phyloP scores from a whole-genome alignment of 2,329 filamentous ascomycete genomes.

The Arthrobotrys sphaeroides region DNA sequence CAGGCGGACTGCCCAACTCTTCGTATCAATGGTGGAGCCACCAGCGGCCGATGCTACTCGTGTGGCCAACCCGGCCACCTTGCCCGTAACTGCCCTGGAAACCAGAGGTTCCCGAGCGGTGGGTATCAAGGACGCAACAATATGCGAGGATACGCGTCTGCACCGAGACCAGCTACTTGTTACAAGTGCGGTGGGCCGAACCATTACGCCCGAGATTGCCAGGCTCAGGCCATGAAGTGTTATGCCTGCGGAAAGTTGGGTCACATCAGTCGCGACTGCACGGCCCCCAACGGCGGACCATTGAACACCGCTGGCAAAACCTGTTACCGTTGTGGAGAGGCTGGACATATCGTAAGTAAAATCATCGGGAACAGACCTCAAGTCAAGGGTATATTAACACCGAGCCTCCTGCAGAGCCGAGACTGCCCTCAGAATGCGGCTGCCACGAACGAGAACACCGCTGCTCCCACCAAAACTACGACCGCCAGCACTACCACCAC shows the following conservation, averaged over 20 bases:
- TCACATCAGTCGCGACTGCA: conserved; percentile 77
- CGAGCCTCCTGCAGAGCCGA: conserved; percentile 62
- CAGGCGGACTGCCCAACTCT: conserved; percentile 98
- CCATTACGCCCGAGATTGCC: conserved; percentile 97
- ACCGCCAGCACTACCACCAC: conserved; percentile 62
- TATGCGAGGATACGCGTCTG: conserved; percentile 78
- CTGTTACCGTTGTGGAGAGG: conserved; percentile 96
- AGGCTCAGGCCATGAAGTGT: conserved; percentile 98
- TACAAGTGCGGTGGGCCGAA: conserved; percentile 87
- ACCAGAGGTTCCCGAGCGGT: conserved; percentile 68
- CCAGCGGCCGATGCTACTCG: conserved; percentile 92
- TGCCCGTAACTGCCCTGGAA: conserved; percentile 66
- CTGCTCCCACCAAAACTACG: conserved; percentile 60
- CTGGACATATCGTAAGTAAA: conserved; percentile 71
- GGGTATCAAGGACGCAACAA: conserved; percentile 72
- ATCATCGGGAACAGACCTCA: neutral
- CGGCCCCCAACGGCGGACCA: conserved; percentile 92
- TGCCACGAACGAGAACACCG: conserved; percentile 62
- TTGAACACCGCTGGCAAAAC: conserved; percentile 97
- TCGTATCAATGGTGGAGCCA: conserved; percentile 81
- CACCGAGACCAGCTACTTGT: conserved; percentile 74
- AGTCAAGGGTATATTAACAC: neutral
- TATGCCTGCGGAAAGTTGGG: conserved; percentile 91
- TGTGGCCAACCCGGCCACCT: conserved; percentile 93
- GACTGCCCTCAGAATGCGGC: conserved; percentile 82